Base-by-base conservation (phyloP, 805 yeast species). In the Hanseniaspora singularis region DNA sequence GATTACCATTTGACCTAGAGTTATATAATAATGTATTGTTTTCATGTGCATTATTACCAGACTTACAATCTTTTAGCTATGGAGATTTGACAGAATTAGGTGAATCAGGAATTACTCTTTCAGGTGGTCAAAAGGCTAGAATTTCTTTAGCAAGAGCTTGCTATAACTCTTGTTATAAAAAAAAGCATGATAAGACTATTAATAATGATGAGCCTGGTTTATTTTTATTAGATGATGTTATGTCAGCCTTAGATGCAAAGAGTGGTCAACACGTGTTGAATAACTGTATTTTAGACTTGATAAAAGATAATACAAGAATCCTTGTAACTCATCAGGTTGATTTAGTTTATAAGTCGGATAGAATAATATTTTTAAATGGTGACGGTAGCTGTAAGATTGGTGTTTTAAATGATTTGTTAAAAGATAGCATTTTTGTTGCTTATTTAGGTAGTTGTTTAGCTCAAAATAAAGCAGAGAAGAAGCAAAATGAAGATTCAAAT, bases 101-200 rank as follows among this genome's bases (percentile, higher is more conserved):
- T 51, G 94, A 84, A 59, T 71, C 84, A 59, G 94, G 94, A 55
- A 77, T 84, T 40, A 82, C 92, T 0, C 64, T 84, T 34, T 80
- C 89, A n/a, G 94, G 94, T 48, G 94, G 94, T 43, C 94, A 84
- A 60, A 84, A 84, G 65, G 89, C 94, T 0, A 72, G 94, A 60
- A 72, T 84, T 45, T 75, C 76, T 56, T 64, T 84, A 50, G 94
- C 94, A 3, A 71, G 94, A 58, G 81, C 89, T 2, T 85, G 81
- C 2, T 84, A 84, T 56, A 74, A 79, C 12, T 64, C 74, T 23
- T 70, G 70, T 18, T 81, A 79, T 50, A 76, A 79, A 15, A 62
- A 76, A 19, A 37, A 31, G 23, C n/a, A 44, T n/a, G 15, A 12
- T 10, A 7, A 36, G 2, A 23, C 9, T 8, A 10, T 11, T 14